Evolutionary conservation across 805 yeast genomes (phyloP), one percentile per base, ranked within the genome.

Genomic region (Lipomyces yamanashiensis): DNA sequence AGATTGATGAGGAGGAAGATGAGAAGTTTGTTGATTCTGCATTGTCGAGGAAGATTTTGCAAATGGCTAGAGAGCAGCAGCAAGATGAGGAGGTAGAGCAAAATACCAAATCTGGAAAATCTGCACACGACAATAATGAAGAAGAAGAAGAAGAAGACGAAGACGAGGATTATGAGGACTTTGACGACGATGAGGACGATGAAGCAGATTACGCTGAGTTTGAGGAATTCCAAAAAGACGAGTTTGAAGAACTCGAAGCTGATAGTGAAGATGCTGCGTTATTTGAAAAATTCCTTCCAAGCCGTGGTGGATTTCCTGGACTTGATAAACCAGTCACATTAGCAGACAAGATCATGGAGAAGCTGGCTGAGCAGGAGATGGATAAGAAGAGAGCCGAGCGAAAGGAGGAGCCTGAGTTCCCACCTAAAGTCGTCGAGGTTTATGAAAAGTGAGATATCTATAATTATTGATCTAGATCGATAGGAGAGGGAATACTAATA

Each of bases 361-460:
- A 92, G 67, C 85, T 93, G 61, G 86, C 87, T 71, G 95, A 89
- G 75, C 87, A 88, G 69, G 91, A 88, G 72, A 66, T 68, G 45
- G 58, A 44, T 2, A 33, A 23, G 44, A n/a, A 21, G 34, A 67
- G 61, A 48, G 70, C 74, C 62, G 75, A 72, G 59, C 68, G 59
- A 47, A 74, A 69, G 17, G 68, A 66, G 6, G 68, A 59, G 13
- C 66, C 64, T 1, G 75, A 71, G 17, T 81, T 95, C 63, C 99
- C 99, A 7, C 97, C 97, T 62, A 92, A 95, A 75, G 98, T 95
- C 61, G 92, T 95, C 72, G 92, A 89, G 68, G 98, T 97, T 0
- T 95, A 93, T 75, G 87, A 90, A 54, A 90, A 90, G 67, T 57
- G 34, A 10, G 59, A 36, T 12, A 3, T 39, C 5, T 8, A 21